Evolutionary conservation across 306 rosid genomes (phyloP).

Genomic region (Malus sylvestris): DNA sequence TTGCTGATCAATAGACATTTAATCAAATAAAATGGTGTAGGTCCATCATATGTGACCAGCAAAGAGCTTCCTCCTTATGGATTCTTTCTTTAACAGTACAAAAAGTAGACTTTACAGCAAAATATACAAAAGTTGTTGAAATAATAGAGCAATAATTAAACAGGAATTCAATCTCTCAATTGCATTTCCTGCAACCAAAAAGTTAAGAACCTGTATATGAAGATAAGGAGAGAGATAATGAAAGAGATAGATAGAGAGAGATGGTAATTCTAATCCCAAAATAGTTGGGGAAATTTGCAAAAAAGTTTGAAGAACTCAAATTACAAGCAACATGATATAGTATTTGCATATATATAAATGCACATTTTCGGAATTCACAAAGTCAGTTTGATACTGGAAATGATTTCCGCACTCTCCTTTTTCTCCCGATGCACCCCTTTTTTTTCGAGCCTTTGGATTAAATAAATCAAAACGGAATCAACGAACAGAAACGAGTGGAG

Average conservation of each 20-base stretch:
- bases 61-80: neutral
- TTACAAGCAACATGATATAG: neutral
- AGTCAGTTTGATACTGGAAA: neutral
- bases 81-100: neutral
- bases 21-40: neutral
- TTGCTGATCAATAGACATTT: neutral
- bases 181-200: neutral
- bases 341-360: neutral
- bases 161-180: neutral
- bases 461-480: neutral
- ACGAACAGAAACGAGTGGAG: neutral
- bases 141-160: neutral
- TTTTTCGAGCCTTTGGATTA: too few species aligned
- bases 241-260: neutral
- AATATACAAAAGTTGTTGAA: neutral
- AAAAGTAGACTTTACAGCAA: conserved; percentile 7
- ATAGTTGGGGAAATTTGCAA: neutral
- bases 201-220: neutral
- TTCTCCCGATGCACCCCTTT: neutral
- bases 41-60: neutral
- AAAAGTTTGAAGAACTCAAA: neutral
- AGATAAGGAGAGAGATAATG: neutral
- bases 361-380: neutral
- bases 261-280: neutral
- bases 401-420: neutral